Conservation (phyloP, 306 rosid species). For the Urtica urens region DNA sequence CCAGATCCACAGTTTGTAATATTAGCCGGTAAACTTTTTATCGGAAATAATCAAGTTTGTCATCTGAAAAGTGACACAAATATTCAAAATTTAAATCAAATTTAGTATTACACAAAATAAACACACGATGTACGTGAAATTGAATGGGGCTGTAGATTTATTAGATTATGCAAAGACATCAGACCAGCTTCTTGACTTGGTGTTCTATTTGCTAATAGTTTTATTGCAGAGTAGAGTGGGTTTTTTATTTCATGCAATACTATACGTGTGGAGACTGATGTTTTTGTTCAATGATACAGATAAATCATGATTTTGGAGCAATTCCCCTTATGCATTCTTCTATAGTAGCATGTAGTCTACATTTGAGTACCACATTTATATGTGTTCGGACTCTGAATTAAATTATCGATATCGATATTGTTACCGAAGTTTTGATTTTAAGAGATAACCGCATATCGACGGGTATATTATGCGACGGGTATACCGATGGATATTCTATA, state of each 20-base stretch:
- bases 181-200: constrained; percentile 76
- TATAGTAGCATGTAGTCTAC: constrained; percentile 60
- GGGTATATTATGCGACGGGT: too few species aligned
- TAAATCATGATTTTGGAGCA: constrained; percentile 30
- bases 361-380: constrained; percentile 59
- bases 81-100: too few species aligned
- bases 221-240: constrained; percentile 66
- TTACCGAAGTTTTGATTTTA: too few species aligned
- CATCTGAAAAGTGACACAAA: too few species aligned
- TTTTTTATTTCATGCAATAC: constrained; percentile 24
- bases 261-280: constrained; percentile 16
- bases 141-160: constrained; percentile 48
- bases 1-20: too few species aligned
- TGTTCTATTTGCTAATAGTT: constrained; percentile 63
- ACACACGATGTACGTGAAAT: too few species aligned
- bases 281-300: constrained; percentile 50
- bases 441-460: too few species aligned
- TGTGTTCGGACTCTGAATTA: constrained; percentile 75
- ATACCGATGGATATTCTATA: too few species aligned
- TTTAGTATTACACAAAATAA: too few species aligned
- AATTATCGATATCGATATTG: too few species aligned
- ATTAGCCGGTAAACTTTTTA: too few species aligned
- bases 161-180: constrained; percentile 67
- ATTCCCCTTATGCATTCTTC: constrained; percentile 57
- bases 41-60: too few species aligned